A percentile compares a stretch with the other conserved stretches of the same genome.
phyloP scores from a whole-genome alignment of 2,329 filamentous ascomycete species.

The Aspergillus bombycis region DNA sequence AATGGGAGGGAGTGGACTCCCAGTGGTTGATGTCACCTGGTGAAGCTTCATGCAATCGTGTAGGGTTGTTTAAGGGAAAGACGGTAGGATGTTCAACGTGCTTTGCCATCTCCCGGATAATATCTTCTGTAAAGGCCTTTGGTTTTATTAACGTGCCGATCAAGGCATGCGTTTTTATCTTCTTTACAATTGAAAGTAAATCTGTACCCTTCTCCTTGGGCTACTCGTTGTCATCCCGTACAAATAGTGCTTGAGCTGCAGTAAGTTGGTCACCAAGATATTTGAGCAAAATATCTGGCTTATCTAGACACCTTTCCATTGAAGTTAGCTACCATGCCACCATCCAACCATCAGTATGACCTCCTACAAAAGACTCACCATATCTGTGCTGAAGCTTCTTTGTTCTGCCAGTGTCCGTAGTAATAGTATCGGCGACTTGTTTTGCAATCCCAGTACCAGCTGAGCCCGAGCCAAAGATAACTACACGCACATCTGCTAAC shows the following conservation, averaged over 20 bases:
- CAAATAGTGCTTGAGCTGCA: conserved; percentile 68
- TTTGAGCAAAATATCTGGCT: conserved; percentile 72
- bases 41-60: conserved; percentile 77
- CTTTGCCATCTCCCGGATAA: conserved; percentile 74
- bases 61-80: conserved; percentile 84
- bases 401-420: conserved; percentile 65
- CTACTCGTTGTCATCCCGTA: conserved; percentile 68
- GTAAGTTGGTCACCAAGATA: conserved; percentile 65
- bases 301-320: conserved; percentile 71
- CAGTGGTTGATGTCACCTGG: conserved; percentile 80
- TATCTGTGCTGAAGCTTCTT: conserved; percentile 79
- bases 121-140: conserved; percentile 72
- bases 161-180: conserved; percentile 76
- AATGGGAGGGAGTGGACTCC: conserved; percentile 79
- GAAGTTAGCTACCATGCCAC: neutral
- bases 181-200: conserved; percentile 68
- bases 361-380: conserved; percentile 57
- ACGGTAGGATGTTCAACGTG: conserved; percentile 74
- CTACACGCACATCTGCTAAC: conserved; percentile 69
- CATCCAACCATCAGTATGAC: neutral
- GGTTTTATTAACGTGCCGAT: conserved; percentile 83
- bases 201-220: conserved; percentile 55
- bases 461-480: conserved; percentile 79
- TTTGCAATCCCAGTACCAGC: conserved; percentile 86
- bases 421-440: conserved; percentile 79